These are phyloP conservation scores for Peronosclerospora sorghi DNA, from an alignment of 352 stramenopile genomes.

Conservation along the genomic window DNA sequence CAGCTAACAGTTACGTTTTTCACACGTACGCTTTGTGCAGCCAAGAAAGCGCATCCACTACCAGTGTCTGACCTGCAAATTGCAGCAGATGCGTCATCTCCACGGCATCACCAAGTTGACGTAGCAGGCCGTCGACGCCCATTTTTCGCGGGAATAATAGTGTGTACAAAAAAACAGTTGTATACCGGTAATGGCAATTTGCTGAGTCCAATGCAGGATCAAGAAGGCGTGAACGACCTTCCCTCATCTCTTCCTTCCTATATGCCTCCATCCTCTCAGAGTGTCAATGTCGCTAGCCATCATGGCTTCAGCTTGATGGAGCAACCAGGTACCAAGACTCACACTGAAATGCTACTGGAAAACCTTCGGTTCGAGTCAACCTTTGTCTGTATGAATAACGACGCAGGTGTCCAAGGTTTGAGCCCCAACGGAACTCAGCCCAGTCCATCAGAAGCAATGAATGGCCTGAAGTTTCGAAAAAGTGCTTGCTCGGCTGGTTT, in stretches of 20 bases:
- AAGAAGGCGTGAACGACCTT: constrained; percentile 37
- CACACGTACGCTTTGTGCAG: constrained; percentile 65
- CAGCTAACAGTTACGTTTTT: background rate
- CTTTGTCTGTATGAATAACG: background rate
- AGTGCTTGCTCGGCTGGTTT: constrained; percentile 6
- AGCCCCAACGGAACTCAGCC: constrained; percentile 4
- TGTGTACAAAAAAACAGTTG: background rate
- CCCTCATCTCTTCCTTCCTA: constrained; percentile 70
- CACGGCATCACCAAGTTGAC: constrained; percentile 42
- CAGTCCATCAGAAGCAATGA: constrained; percentile 47
- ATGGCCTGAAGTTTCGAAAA: constrained; percentile 55
- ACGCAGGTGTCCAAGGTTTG: background rate
- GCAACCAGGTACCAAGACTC: constrained; percentile 15
- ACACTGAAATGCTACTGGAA: constrained; percentile 8
- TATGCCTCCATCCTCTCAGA: constrained; percentile 27
- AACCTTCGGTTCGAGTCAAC: background rate
- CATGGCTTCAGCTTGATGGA: constrained; percentile 28
- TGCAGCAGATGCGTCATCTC: constrained; percentile 39
- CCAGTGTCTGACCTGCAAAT: constrained; percentile 45
- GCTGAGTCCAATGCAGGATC: background rate
- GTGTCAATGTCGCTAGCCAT: constrained; percentile 5
- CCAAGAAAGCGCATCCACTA: constrained; percentile 68
- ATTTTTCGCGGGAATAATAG: constrained; percentile 22
- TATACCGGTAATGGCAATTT: background rate
- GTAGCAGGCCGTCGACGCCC: constrained; percentile 60